Evolutionary conservation across 495 filamentous ascomycete genomes (phyloP).

Genomic region (Aspergillus steynii): DNA sequence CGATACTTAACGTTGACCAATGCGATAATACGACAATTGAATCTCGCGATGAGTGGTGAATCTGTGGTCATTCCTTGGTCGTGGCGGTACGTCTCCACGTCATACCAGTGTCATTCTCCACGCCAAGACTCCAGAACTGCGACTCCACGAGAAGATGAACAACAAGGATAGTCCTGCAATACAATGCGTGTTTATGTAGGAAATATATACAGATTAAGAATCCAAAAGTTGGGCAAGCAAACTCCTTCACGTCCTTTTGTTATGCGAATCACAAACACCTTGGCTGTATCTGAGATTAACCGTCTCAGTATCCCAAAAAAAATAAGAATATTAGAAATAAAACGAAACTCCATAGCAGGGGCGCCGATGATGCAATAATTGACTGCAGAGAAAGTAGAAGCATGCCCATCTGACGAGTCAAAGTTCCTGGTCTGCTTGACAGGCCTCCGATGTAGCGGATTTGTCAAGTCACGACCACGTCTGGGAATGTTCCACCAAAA

Average conservation of each 20-base stretch:
- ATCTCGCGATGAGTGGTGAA: not conserved
- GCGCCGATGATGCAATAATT: not conserved
- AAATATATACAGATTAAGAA: not conserved
- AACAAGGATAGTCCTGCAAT: not conserved
- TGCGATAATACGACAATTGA: not conserved
- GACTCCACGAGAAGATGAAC: not conserved
- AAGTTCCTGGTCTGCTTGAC: not conserved
- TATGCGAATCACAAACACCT: constrained; percentile 3
- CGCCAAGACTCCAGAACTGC: not conserved
- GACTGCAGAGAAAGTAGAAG: not conserved
- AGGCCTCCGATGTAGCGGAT: not conserved
- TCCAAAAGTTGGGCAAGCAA: not conserved
- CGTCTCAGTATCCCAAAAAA: not conserved
- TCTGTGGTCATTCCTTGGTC: not conserved
- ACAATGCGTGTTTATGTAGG: not conserved
- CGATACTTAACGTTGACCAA: not conserved
- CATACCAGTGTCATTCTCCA: not conserved
- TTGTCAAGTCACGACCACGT: not conserved
- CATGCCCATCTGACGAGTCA: not conserved
- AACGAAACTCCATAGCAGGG: not conserved
- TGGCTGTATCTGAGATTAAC: not conserved
- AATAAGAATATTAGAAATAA: not conserved
- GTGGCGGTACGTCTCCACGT: not conserved
- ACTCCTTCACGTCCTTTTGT: not conserved
- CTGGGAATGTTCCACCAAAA: not conserved